Percentiles rank a stretch among this genome's conserved stretches.
phyloP scores from a whole-genome alignment of 352 stramenopile genomes.

The Phytopythium chamaehyphon region DNA sequence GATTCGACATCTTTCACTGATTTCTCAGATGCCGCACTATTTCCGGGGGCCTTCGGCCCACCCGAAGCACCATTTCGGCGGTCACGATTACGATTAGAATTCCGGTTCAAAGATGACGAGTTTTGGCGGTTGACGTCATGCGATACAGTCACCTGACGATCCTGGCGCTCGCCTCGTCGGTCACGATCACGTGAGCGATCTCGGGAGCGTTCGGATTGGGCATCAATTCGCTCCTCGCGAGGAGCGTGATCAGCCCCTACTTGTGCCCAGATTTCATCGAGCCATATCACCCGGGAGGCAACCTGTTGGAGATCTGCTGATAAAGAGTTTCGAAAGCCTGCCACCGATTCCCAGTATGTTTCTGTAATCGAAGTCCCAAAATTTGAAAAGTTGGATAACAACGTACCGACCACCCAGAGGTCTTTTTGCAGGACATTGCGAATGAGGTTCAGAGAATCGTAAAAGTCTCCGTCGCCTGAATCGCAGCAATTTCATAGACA shows the following conservation, averaged over 20 bases:
- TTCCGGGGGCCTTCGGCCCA: too few relatives aligned
- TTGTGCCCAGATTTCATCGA: constrained; percentile 60
- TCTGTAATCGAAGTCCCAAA: neutral
- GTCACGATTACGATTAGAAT: too few relatives aligned
- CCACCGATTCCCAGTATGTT: neutral
- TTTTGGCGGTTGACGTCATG: neutral
- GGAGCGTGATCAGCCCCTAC: constrained; percentile 20
- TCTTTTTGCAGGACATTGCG: constrained; percentile 83
- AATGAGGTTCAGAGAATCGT: constrained; percentile 78
- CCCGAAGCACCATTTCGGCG: too few relatives aligned
- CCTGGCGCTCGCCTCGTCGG: neutral
- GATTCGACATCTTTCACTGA: neutral
- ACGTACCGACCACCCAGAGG: constrained; percentile 79
- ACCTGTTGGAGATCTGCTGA: constrained; percentile 79
- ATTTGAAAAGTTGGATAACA: neutral
- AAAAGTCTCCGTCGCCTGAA: constrained; percentile 82
- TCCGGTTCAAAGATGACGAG: neutral
- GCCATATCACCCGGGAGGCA: constrained; percentile 68
- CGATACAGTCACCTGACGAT: too few relatives aligned
- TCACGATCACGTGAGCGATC: constrained; percentile 3
- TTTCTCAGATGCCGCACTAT: too few relatives aligned
- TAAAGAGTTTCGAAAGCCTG: constrained; percentile 67
- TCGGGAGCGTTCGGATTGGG: neutral
- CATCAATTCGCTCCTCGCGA: constrained; percentile 10
- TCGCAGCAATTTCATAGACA: too few relatives aligned